Base-by-base conservation (phyloP, 495 filamentous ascomycete species). In the Penicillium alfredii region DNA sequence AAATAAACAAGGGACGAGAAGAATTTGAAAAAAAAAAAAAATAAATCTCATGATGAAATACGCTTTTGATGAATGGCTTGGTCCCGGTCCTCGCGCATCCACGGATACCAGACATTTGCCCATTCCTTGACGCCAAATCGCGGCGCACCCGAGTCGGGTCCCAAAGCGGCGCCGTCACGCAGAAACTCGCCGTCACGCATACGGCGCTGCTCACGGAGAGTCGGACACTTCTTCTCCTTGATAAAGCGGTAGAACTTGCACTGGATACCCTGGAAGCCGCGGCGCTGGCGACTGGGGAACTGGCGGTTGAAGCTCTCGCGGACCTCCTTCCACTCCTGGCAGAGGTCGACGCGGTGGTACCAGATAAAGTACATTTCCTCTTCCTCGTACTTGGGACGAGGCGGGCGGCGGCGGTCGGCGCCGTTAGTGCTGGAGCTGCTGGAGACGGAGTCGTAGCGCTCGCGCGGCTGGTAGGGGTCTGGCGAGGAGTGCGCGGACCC, bases 281-380 rank as follows among this genome's bases (percentile, higher is more conserved):
- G 49, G 2, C 65, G 56, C 36, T 63, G 58, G 5, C 68, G 60
- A 13, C 37, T 53, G n/a, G 64, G 60, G 39, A 74, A 74, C 42
- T 69, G 68, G 2, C 44, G 61, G 43, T 73, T 72, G 44, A 69
- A 74, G 33, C 62, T 62, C 34, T 72, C 65, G 25, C 60, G 59
- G 11, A 72, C 63, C 35, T 71, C 68, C 45, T 63, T 65, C 70
- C 70, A 74, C 38, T 72, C 68, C 50, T 71, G 62, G 36, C 61
- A 60, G 22, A 72, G 60, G 40, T 74, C 70, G 13, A 72, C 63
- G n/a, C 70, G 70, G 48, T 72, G 65, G 42, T 74, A 74, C 70
- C 70, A 74, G 46, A 74, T 74, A 40, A 74, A 74, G 51, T 69
- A 68, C 56, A 69, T 68, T 35, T 74, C 69, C 47, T 74, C 70